Conservation (phyloP, 768 basidiomycete species). For the Leccinum ochraceum region DNA sequence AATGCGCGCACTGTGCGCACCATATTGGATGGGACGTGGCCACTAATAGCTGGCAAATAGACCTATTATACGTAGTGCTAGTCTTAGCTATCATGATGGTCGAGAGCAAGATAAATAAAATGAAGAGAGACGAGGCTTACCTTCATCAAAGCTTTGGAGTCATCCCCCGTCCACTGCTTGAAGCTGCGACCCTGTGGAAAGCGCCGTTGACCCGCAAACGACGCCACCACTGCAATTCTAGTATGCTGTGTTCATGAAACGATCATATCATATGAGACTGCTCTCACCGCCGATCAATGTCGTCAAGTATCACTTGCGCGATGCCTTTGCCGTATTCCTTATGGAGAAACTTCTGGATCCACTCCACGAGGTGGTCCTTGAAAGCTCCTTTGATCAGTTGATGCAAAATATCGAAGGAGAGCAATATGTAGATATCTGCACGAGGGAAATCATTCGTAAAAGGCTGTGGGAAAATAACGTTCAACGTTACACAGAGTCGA, state of each 20-base stretch:
- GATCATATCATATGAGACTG: too few relatives aligned
- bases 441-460: too few relatives aligned
- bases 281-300: neutral
- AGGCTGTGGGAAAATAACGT: too few relatives aligned
- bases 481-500: too few relatives aligned
- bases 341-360: neutral
- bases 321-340: neutral
- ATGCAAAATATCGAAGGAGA: neutral
- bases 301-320: neutral
- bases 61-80: neutral
- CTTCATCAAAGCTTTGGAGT: neutral
- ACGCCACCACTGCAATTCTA: neutral
- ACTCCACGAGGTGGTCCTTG: neutral
- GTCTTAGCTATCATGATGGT: too few relatives aligned
- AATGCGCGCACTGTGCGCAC: neutral
- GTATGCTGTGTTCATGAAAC: too few relatives aligned
- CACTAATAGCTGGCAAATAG: neutral
- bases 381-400: neutral
- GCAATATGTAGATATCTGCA: too few relatives aligned
- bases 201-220: neutral
- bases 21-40: neutral
- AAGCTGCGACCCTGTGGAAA: neutral
- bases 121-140: neutral
- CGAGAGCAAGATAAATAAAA: too few relatives aligned
- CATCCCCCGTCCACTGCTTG: neutral